Conservation (phyloP, 352 stramenopile genomes). For the Vaucheria bursata region DNA sequence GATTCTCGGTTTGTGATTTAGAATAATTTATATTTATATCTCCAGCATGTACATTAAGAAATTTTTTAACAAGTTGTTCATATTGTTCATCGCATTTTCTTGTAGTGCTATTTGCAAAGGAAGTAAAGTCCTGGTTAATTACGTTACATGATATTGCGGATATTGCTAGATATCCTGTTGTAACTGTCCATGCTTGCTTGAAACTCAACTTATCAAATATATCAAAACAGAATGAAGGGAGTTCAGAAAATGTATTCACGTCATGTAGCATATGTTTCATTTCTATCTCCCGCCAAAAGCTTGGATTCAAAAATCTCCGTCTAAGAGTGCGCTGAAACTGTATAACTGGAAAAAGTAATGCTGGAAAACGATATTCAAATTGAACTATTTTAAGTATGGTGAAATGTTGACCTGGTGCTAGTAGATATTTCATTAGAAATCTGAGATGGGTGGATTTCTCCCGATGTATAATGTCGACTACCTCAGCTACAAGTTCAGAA, state of each 20-base stretch:
- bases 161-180: constrained; percentile 20
- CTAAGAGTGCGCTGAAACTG: constrained; percentile 42
- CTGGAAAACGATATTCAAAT: constrained; percentile 22
- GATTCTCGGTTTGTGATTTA: not conserved
- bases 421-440: not conserved
- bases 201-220: constrained; percentile 27
- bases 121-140: not conserved
- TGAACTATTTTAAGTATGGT: constrained; percentile 12
- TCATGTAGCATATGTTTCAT: constrained; percentile 1
- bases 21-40: not conserved
- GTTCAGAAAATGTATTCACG: not conserved
- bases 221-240: constrained; percentile 25
- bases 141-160: not conserved
- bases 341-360: constrained; percentile 38
- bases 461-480: not conserved
- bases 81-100: not conserved
- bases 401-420: constrained; percentile 5
- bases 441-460: not conserved
- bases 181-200: constrained; percentile 19
- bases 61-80: not conserved
- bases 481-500: not conserved
- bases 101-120: not conserved
- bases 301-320: not conserved
- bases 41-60: not conserved
- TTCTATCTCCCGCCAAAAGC: constrained; percentile 25